These are phyloP conservation scores for Helminthosporium solani DNA, from an alignment of 2,329 filamentous ascomycete genomes.

Conservation along the genomic window DNA sequence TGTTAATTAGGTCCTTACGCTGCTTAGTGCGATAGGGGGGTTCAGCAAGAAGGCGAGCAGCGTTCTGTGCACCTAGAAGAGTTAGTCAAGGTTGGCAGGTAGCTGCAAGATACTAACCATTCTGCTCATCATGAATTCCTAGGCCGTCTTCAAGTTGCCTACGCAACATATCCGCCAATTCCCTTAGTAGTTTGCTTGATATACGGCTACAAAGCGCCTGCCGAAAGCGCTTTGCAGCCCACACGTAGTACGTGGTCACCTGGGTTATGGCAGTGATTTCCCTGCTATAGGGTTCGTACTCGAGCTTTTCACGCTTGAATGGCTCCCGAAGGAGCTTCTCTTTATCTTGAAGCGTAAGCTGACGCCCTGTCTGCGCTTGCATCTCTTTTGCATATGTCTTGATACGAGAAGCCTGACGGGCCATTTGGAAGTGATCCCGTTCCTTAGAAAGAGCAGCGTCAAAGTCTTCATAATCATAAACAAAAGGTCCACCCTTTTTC, in stretches of 20 bases:
- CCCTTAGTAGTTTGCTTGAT: slow-evolving; percentile 38
- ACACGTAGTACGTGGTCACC: slow-evolving; percentile 68
- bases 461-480: too few species aligned
- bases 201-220: slow-evolving; percentile 52
- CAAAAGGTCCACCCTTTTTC: slow-evolving; percentile 28
- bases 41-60: slow-evolving; percentile 16
- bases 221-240: slow-evolving; percentile 61
- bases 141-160: slow-evolving; percentile 29
- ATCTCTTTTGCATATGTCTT: too few species aligned
- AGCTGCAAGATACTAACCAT: slow-evolving; percentile 16
- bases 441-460: too few species aligned
- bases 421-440: too few species aligned
- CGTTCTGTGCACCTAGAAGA: slow-evolving; percentile 9
- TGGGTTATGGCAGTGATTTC: slow-evolving; percentile 65
- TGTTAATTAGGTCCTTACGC: slow-evolving; percentile 12
- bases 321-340: slow-evolving; percentile 38
- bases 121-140: slow-evolving; percentile 17
- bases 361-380: too few species aligned
- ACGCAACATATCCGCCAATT: slow-evolving; percentile 19
- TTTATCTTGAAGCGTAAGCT: background rate
- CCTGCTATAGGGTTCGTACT: slow-evolving; percentile 57
- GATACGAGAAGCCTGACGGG: too few species aligned
- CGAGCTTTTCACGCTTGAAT: slow-evolving; percentile 42
- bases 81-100: background rate
- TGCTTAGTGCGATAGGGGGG: slow-evolving; percentile 9